Evolutionary conservation across 495 filamentous ascomycete genomes (phyloP).

Genomic region (Neurospora cerealis): DNA sequence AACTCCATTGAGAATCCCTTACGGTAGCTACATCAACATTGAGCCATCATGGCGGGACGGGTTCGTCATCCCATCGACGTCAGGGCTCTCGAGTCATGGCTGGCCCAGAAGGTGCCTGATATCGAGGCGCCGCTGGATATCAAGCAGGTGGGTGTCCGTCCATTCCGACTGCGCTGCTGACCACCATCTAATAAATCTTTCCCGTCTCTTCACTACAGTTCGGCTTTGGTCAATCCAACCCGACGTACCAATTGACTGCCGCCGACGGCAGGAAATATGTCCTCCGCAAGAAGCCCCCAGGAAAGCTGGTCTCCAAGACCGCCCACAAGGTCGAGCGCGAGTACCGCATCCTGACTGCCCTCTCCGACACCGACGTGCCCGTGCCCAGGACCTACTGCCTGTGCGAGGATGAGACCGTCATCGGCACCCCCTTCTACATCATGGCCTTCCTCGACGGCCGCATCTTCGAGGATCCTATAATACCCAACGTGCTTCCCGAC

Average conservation of each 20-base stretch:
- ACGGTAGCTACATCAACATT: background rate
- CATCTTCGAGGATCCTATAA: slow-evolving; percentile 78
- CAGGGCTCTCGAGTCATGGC: slow-evolving; percentile 63
- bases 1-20: background rate
- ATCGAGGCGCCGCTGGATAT: slow-evolving; percentile 74
- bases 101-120: slow-evolving; percentile 61
- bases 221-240: slow-evolving; percentile 94
- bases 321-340: slow-evolving; percentile 95
- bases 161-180: background rate
- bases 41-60: slow-evolving; percentile 63
- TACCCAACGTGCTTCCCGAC: slow-evolving; percentile 60
- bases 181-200: background rate
- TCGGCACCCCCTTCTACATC: slow-evolving; percentile 92
- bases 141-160: slow-evolving; percentile 60
- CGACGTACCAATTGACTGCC: slow-evolving; percentile 81
- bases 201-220: slow-evolving; percentile 48
- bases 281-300: slow-evolving; percentile 91
- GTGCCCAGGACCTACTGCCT: slow-evolving; percentile 78
- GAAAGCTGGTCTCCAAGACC: slow-evolving; percentile 80
- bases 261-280: slow-evolving; percentile 61
- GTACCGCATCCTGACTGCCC: slow-evolving; percentile 78
- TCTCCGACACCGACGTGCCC: slow-evolving; percentile 70
- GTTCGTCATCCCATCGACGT: slow-evolving; percentile 85
- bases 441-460: slow-evolving; percentile 91
- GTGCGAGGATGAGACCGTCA: slow-evolving; percentile 66